Conservation (phyloP, 225 moss, liverwort and hornwort species). For the Thuidium tamariscinum region DNA sequence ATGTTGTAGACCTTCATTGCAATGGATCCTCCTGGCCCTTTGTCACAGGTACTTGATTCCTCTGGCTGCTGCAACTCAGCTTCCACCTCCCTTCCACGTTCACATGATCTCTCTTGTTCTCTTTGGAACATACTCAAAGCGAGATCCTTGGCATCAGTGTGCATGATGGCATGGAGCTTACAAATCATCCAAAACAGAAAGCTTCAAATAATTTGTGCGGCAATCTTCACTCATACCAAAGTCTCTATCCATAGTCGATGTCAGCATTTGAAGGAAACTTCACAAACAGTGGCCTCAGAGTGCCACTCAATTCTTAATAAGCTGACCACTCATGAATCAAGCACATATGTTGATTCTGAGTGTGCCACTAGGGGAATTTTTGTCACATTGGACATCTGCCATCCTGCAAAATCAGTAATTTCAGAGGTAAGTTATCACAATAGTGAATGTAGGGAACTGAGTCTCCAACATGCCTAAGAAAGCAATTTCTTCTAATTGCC, state of each 20-base stretch:
- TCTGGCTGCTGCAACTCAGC: not conserved
- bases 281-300: not conserved
- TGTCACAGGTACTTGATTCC: not conserved
- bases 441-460: not conserved
- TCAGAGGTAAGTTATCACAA: not conserved
- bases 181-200: not conserved
- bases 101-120: not conserved
- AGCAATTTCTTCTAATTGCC: too few relatives aligned
- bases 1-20: conserved; percentile 72
- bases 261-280: not conserved
- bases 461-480: not conserved
- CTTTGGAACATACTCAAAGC: conserved; percentile 6
- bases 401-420: not conserved
- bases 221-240: not conserved
- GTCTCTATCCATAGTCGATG: not conserved
- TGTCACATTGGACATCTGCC: not conserved
- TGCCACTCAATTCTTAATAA: not conserved
- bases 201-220: not conserved
- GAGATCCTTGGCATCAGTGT: conserved; percentile 31
- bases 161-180: conserved; percentile 22
- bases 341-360: not conserved
- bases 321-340: not conserved
- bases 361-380: not conserved
- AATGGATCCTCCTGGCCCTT: conserved; percentile 11
- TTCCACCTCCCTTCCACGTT: not conserved